Evolutionary conservation across 306 rosid genomes (phyloP), one percentile per base, ranked within the genome.

Genomic region (Argentina anserina): DNA sequence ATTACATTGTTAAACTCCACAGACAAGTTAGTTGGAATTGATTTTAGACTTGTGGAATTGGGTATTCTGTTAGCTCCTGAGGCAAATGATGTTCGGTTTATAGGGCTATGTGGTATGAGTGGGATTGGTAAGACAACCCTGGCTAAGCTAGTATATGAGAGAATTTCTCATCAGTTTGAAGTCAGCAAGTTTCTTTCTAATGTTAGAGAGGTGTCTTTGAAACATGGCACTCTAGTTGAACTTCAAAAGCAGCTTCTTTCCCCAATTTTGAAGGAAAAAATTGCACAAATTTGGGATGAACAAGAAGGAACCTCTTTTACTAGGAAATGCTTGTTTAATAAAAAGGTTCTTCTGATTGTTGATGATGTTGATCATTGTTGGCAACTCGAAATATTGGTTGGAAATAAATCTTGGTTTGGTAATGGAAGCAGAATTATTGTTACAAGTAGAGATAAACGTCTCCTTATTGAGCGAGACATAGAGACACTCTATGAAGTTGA

Each of bases 401-500:
- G 71, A 42, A 23, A 78, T 40, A 73, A 43, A 73, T 56, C 17
- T 6, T 49, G 56, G 21, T 49, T 49, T 49, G 23, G 56, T 49
- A n/a, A 18, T 25, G 56, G 56, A 49, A 85, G 86, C 12, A 77
- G 83, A 75, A 62, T 85, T 6, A 66, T 82, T 5, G 67, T 85
- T 66, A 85, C 84, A 65, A 70, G 74, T 5, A 65, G 82, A 65
- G 42, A 70, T 65, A 20, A 64, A 39, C 76, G 75, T 49, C 9
- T 86, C 9, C 42, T 83, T 14, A 8, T 1, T 21, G 3, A 43
- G 13, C 53, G 28, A 14, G 71, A 9, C 4, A 53, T 31, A 8
- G 9, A n/a, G 1, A 36, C n/a, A n/a, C n/a, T n/a, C n/a, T n/a
- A n/a, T n/a, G n/a, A n/a, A n/a, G n/a, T n/a, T n/a, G n/a, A n/a